Conservation (phyloP, 2,329 filamentous ascomycete genomes). For the Aspergillus pseudoterreus region DNA sequence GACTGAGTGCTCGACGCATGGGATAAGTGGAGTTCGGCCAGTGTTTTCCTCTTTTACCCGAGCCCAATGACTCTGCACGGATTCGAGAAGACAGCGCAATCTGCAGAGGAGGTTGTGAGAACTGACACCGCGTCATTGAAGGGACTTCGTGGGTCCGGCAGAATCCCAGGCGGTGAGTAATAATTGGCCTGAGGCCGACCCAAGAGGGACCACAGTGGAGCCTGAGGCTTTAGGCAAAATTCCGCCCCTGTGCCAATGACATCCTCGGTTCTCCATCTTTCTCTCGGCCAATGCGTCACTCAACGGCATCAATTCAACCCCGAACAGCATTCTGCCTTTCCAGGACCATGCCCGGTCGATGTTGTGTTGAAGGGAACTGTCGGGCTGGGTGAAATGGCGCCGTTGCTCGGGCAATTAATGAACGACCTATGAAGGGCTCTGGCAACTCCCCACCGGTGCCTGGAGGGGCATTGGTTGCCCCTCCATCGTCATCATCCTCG, state of each 20-base stretch:
- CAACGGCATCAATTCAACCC: not conserved
- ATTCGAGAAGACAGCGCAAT: no score
- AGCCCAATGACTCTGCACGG: no score
- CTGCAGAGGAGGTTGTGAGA: no score
- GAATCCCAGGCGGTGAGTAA: constrained; percentile 3
- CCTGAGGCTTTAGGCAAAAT: constrained; percentile 7
- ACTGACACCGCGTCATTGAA: not conserved
- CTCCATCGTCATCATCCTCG: constrained; percentile 19
- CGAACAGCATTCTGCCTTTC: no score
- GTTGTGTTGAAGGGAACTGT: no score
- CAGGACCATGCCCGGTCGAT: not conserved
- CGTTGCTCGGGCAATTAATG: constrained; percentile 2
- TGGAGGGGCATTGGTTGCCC: constrained; percentile 11
- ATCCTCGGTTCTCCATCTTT: not conserved
- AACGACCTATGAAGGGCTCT: not conserved
- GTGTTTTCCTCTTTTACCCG: no score
- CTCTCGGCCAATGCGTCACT: not conserved
- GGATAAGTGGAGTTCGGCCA: no score
- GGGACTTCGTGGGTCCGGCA: not conserved
- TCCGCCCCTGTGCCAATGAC: not conserved
- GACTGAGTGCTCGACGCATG: no score
- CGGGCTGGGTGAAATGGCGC: not conserved
- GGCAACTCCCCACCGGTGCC: constrained; percentile 1
- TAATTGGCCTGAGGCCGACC: not conserved
- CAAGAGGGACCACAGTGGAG: not conserved